Base-by-base conservation (phyloP, 2,329 filamentous ascomycete species). In the Ambrosiella cleistominuta region DNA sequence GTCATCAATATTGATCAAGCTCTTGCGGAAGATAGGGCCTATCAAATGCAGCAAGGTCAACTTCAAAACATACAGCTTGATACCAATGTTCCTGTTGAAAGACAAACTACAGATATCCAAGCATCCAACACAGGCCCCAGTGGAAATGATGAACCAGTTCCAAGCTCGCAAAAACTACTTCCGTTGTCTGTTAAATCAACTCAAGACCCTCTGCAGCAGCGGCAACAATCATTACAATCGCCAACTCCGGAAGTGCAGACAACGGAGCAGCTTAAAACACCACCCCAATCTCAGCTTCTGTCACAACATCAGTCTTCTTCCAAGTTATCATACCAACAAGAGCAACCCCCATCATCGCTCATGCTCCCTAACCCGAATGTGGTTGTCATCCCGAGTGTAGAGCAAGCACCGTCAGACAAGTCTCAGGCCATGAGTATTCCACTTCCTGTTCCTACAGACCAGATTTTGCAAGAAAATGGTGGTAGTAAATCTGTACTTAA, bases 1-100 rank as follows among this genome's bases (percentile, higher is more conserved):
- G 57, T 52, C 42, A 54, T 58, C 35, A 58, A 35, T 37, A 54
- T 58, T 8, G 57, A 58, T 51, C 44, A 58, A 45, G 57, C 57
- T 19, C 40, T 58, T n/a, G 57, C 51, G 17, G 57, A 54, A 35
- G 53, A 49, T 3, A 52, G 42, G 1, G 51, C 57, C 7, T 39
- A 58, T 27, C 39, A 42, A 11, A 7, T 51, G 38, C 9, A 35
- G 17, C n/a, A 15, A 40, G 15, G n/a, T 11, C 36, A 54, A 7
- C 9, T 7, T 9, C 38, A 55, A n/a, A 19, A 52, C 39, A 42
- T 42, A 7, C 11, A 42, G 27, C 27, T 27, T 27, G 27, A 27
- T 27, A 27, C 27, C 27, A 3, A 27, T 3, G 27, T 27, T 27
- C 27, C 27, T 27, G 27, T 27, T 27, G 27, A 27, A 27, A 5